Percentiles rank a stretch among this genome's conserved stretches.
These are phyloP conservation scores for Rostrohypoxylon terebratum DNA, from an alignment of 495 filamentous ascomycete species.

Conservation along the genomic window DNA sequence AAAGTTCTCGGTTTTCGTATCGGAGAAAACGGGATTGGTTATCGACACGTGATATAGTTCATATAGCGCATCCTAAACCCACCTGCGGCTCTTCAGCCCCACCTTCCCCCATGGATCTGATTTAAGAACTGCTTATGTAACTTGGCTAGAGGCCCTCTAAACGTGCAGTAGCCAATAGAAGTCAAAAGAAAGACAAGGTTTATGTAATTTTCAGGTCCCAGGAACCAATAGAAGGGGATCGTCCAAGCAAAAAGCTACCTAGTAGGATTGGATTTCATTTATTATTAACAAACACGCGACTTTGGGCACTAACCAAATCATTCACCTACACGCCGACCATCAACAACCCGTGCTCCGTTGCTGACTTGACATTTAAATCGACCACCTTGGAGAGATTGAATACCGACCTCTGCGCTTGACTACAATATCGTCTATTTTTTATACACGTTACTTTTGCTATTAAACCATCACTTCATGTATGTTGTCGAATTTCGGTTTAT, in stretches of 20 bases:
- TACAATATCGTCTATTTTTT: background rate
- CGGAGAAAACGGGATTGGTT: conserved; percentile 11
- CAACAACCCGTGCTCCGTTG: conserved; percentile 8
- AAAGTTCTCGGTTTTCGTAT: conserved; percentile 36
- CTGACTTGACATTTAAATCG: background rate
- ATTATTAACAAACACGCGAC: conserved; percentile 39
- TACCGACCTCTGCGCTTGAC: background rate
- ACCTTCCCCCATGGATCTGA: conserved; percentile 1
- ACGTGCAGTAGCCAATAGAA: background rate
- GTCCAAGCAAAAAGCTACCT: conserved; percentile 1
- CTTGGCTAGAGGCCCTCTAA: background rate
- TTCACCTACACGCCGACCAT: background rate
- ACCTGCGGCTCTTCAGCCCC: conserved; percentile 44
- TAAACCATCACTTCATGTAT: conserved; percentile 20
- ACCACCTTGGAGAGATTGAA: background rate
- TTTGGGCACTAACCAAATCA: conserved; percentile 37
- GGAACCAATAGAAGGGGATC: conserved; percentile 26
- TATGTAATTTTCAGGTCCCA: conserved; percentile 21
- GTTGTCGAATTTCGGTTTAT: background rate
- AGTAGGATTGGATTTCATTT: conserved; percentile 24
- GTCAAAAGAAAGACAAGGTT: background rate
- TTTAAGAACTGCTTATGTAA: conserved; percentile 14
- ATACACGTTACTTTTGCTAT: background rate
- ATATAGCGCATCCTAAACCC: conserved; percentile 12
- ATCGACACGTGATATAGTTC: conserved; percentile 38